These are phyloP conservation scores for Microascus cirrosus DNA, from an alignment of 2,329 filamentous ascomycete genomes.

Conservation along the genomic window DNA sequence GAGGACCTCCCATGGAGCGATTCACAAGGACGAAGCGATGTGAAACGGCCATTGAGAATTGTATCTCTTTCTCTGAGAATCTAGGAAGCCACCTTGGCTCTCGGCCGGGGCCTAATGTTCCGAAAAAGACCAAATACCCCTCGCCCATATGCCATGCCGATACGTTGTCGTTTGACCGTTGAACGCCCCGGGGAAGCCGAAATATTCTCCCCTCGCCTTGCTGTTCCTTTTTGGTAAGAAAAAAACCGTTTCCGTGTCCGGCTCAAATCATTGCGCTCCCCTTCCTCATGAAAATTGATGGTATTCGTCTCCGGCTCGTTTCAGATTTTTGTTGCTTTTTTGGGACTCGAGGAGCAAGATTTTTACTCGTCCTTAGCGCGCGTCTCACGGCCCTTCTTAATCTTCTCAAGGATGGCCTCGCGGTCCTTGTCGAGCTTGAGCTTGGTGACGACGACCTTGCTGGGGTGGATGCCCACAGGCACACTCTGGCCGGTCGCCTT, in stretches of 20 bases:
- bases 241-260: neutral
- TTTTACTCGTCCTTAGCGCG: conserved; percentile 52
- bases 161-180: conserved; percentile 1
- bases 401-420: conserved; percentile 78
- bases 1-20: conserved; percentile 67
- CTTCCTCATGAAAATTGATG: neutral
- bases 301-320: conserved; percentile 5
- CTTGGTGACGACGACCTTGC: conserved; percentile 97
- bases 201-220: neutral
- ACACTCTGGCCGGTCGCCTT: conserved; percentile 97
- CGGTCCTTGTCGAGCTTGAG: conserved; percentile 97
- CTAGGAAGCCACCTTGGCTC: neutral
- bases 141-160: conserved; percentile 1
- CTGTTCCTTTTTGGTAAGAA: neutral
- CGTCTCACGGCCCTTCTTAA: conserved; percentile 68
- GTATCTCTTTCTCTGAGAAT: conserved; percentile 3
- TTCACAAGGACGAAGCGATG: conserved; percentile 45
- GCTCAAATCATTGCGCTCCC: conserved; percentile 1
- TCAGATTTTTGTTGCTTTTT: conserved; percentile 4
- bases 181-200: neutral
- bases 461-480: conserved; percentile 86
- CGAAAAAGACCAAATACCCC: neutral
- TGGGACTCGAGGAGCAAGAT: neutral
- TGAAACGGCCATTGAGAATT: conserved; percentile 64
- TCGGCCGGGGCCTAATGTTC: neutral